Evolutionary conservation across 129 eudicot genomes (phyloP).

Genomic region (Arctium minus): DNA sequence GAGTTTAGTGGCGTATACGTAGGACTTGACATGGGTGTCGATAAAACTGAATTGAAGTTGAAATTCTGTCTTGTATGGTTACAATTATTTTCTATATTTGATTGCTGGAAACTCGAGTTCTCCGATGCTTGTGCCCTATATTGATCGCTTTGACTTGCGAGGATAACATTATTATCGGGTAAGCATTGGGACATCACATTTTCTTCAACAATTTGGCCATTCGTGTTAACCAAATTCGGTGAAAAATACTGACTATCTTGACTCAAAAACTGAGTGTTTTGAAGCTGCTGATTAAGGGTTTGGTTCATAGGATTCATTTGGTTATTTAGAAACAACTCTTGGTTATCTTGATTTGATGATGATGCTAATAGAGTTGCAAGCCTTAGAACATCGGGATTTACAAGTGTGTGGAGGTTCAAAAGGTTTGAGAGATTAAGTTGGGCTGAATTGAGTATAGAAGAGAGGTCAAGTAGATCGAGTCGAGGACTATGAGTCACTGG

Average conservation of each 20-base stretch:
- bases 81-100: constrained; percentile 21
- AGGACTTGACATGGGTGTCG: constrained; percentile 54
- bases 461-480: constrained; percentile 63
- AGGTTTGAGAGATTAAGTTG: constrained; percentile 69
- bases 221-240: constrained; percentile 21
- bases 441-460: constrained; percentile 63
- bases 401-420: constrained; percentile 60
- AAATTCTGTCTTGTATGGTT: constrained; percentile 34
- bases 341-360: constrained; percentile 36
- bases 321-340: constrained; percentile 26
- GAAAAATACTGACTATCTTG: constrained; percentile 33
- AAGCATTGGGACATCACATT: constrained; percentile 17
- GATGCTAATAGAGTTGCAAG: constrained; percentile 55
- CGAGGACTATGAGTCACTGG: constrained; percentile 90
- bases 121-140: constrained; percentile 33
- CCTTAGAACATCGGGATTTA: constrained; percentile 64
- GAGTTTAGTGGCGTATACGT: constrained; percentile 37
- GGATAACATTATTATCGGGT: constrained; percentile 12
- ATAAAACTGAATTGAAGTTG: constrained; percentile 44
- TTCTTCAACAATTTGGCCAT: constrained; percentile 26
- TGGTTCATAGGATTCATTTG: constrained; percentile 40
- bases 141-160: constrained; percentile 19
- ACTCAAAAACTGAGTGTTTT: constrained; percentile 18
- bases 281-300: constrained; percentile 26
- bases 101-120: constrained; percentile 33